A percentile compares a stretch with the other conserved stretches of the same genome.
phyloP scores from a whole-genome alignment of 148 eudicot genomes.

The Camellia japonica region DNA sequence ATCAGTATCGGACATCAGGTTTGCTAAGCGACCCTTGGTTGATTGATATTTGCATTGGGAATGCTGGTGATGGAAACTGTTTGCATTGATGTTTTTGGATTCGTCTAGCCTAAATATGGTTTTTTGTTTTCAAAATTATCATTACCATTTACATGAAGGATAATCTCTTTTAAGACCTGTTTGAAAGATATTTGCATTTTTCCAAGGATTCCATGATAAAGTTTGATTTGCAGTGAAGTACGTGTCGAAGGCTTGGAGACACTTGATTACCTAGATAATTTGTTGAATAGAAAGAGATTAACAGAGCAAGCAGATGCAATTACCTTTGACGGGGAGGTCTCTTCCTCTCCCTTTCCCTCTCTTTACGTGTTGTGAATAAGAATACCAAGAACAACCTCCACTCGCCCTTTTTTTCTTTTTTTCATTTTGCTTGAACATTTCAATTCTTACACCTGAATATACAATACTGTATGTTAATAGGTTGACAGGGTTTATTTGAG shows the following conservation, averaged over 20 bases:
- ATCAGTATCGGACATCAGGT: conserved; percentile 62
- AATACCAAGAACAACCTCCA: neutral
- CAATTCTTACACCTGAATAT: neutral
- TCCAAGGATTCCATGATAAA: neutral
- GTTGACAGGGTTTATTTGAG: conserved; percentile 25
- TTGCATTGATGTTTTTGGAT: neutral
- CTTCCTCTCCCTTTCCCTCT: neutral
- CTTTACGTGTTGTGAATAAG: too few relatives aligned
- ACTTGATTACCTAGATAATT: conserved; percentile 29
- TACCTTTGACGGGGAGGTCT: conserved; percentile 33
- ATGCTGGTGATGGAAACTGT: neutral
- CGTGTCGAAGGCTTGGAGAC: conserved; percentile 37
- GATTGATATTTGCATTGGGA: neutral
- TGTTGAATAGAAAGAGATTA: conserved; percentile 21
- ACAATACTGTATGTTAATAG: conserved; percentile 8
- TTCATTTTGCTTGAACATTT: neutral
- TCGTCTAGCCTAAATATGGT: neutral
- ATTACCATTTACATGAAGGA: neutral
- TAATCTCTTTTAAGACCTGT: neutral
- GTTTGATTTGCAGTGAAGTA: conserved; percentile 26
- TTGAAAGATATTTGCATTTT: neutral
- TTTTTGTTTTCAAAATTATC: neutral
- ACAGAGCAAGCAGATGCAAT: conserved; percentile 35
- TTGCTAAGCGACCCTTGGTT: neutral
- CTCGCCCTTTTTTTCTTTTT: neutral